These are phyloP conservation scores for Akanthomyces dipterigenus DNA, from an alignment of 2,329 filamentous ascomycete genomes.

Conservation along the genomic window DNA sequence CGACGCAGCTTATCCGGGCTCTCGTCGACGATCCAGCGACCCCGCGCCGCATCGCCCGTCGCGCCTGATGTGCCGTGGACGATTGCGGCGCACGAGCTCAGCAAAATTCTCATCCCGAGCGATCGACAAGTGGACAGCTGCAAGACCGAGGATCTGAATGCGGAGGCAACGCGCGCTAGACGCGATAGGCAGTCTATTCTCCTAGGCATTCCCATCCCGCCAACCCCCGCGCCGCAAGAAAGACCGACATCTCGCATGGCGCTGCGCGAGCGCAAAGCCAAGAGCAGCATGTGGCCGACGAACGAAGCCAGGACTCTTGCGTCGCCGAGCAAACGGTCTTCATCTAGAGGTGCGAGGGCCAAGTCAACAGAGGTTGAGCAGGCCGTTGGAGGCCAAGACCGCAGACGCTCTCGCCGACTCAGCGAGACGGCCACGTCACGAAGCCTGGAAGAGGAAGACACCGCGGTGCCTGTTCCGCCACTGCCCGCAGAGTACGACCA, in stretches of 20 bases:
- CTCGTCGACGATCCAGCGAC: conserved; percentile 29
- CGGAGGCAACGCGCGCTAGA: conserved; percentile 55
- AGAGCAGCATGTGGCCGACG: conserved; percentile 25
- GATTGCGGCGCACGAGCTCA: conserved; percentile 74
- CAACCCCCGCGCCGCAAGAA: conserved; percentile 24
- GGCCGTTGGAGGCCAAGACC: background rate
- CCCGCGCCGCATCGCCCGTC: conserved; percentile 54
- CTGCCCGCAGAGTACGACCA: conserved; percentile 12
- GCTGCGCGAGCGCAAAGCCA: conserved; percentile 63
- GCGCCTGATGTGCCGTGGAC: conserved; percentile 81
- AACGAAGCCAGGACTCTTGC: conserved; percentile 14
- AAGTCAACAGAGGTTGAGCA: conserved; percentile 4
- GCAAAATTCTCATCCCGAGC: conserved; percentile 71
- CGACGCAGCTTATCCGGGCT: conserved; percentile 56
- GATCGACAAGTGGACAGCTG: conserved; percentile 70
- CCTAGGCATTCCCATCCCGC: conserved; percentile 21
- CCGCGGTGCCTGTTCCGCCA: conserved; percentile 13
- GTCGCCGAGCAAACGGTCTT: conserved; percentile 11
- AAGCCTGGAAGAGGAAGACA: conserved; percentile 16
- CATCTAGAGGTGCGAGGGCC: conserved; percentile 16
- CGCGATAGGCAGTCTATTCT: conserved; percentile 57
- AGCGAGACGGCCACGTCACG: conserved; percentile 39
- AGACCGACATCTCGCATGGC: conserved; percentile 58
- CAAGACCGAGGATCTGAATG: conserved; percentile 70
- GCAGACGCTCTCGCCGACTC: conserved; percentile 35